Evolutionary conservation across 768 basidiomycete genomes (phyloP), one percentile per base, ranked within the genome.

Genomic region (Termitomyces sp.): DNA sequence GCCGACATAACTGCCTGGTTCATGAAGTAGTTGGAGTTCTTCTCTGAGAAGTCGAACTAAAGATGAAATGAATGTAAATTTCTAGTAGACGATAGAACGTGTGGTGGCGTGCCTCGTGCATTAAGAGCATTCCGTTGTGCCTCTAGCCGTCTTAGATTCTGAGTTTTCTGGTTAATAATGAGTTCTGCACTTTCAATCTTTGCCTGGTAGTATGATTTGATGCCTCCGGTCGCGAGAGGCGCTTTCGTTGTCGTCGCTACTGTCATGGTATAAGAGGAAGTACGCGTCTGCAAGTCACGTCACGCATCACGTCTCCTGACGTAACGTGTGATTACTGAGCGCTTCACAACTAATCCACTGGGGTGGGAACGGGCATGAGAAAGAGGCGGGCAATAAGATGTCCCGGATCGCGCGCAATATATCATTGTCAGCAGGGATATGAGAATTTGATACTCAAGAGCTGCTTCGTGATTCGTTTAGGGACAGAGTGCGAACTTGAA

Each of bases 121-220:
- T 99, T 99, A 57, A 99, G 73, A 9, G 96, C 92, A 82, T 99
- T 99, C 58, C 96, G 80, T 70, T 98, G 95, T 6, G 96, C 97
- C 73, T 99, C 96, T 65, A 98, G 74, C 54, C 96, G 89, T 23
- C 96, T 80, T 54, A 99, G 69, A 73, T 98, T 98, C 78, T 98
- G 30, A 33, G 31, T 33, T 8, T 33, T 33, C 31, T 94, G 86
- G 72, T 95, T 97, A 62, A 98, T 97, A 41, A 89, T 80, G 28
- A 97, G 78, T 65, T 98, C 95, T 1, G 94, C 88, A 9, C 88
- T 78, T 68, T 98, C 95, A 37, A 98, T 98, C 75, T 98, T 99
- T 19, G 92, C 87, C 69, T 94, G 91, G 68, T 95, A 98, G 77
- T 96, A 99, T 0, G 88, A 84, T 67, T 94, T 89, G 49, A 92